Evolutionary conservation across 495 filamentous ascomycete genomes (phyloP), one percentile per base, ranked within the genome.

Genomic region (Cercophora samala): DNA sequence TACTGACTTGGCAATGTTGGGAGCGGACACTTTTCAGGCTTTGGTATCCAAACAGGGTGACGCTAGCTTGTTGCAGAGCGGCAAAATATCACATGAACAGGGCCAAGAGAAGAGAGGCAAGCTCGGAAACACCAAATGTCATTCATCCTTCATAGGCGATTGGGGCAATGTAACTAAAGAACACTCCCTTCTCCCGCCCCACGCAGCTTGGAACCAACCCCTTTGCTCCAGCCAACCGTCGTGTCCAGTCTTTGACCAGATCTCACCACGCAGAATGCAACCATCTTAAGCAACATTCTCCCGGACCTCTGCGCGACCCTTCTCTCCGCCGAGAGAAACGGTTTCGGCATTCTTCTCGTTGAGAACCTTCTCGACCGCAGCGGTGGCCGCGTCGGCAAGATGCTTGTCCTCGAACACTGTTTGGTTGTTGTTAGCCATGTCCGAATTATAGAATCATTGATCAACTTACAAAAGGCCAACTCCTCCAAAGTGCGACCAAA

Each of bases 401-500:
- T 74, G 68, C 68, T 77, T 78, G 62, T 81, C 80, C 67, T 82
- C 80, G 63, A 82, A 82, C 68, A 82, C 80, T 82, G 62, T 9
- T 23, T 55, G n/a, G n/a, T n/a, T 52, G 42, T 19, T 9, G 56
- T 69, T 63, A 68, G 65, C 64, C 11, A 58, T 17, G 37, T 56
- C 22, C 53, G 22, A 6, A 17, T 37, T n/a, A 29, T 55, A 11
- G n/a, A n/a, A n/a, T n/a, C n/a, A n/a, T n/a, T n/a, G n/a, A n/a
- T n/a, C n/a, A n/a, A 80, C 84, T 79, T 82, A 87, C 84, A 70
- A 75, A 88, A 88, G 0, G 87, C 84, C 37, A 90, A 69, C 70
- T 90, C 88, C 76, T 90, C 87, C 17, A 90, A 76, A 1, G 87
- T 89, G 15, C 86, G 77, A 15, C 82, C 84, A 55, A 81, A 73